A percentile compares a stretch with the other conserved stretches of the same genome.
Evolutionary conservation across 2,329 filamentous ascomycete genomes (phyloP).

Genomic region (Exophiala viscosa): DNA sequence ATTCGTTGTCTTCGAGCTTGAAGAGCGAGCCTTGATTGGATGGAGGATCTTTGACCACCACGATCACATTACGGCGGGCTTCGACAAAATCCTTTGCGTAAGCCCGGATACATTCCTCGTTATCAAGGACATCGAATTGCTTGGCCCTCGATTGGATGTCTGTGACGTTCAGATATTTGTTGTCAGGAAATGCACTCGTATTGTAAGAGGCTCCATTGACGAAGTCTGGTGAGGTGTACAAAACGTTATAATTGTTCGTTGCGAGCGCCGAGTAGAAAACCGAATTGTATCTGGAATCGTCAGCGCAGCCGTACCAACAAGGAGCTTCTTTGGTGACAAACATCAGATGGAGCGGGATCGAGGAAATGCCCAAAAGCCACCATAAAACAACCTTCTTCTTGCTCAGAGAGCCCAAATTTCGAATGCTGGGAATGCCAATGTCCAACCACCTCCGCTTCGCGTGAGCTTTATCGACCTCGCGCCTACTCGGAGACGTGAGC

Average conservation of each 20-base stretch:
- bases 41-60: constrained; percentile 23
- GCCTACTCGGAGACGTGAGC: constrained; percentile 48
- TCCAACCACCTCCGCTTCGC: constrained; percentile 31
- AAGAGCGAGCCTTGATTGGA: constrained; percentile 18
- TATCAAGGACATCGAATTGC: constrained; percentile 17
- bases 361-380: constrained; percentile 27
- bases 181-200: constrained; percentile 19
- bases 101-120: constrained; percentile 20
- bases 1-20: constrained; percentile 19
- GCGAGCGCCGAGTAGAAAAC: constrained; percentile 29
- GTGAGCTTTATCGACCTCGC: constrained; percentile 50
- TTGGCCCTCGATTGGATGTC: constrained; percentile 15
- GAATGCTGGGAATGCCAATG: constrained; percentile 32
- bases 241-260: constrained; percentile 27
- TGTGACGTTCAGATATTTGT: constrained; percentile 18
- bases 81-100: constrained; percentile 24
- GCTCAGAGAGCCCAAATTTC: constrained; percentile 29
- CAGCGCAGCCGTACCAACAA: constrained; percentile 17
- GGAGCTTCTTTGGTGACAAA: constrained; percentile 20
- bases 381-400: constrained; percentile 24
- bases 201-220: constrained; percentile 18
- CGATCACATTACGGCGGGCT: constrained; percentile 24
- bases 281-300: constrained; percentile 30
- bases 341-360: constrained; percentile 31
- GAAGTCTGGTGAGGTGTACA: constrained; percentile 22